phyloP scores from a whole-genome alignment of 441 rosid genomes.

The Capsella rubella region DNA sequence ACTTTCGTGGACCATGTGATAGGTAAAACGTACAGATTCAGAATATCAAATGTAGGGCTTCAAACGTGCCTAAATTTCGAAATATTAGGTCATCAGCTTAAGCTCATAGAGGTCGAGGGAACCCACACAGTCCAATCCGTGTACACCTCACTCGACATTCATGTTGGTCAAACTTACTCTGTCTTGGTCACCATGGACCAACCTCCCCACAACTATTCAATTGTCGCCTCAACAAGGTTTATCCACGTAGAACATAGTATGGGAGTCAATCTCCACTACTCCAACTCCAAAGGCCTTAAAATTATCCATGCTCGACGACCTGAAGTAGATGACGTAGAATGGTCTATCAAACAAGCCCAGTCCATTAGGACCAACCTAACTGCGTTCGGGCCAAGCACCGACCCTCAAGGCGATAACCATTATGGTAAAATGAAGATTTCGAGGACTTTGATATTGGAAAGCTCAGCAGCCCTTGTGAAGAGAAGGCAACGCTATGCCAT shows the following conservation, averaged over 20 bases:
- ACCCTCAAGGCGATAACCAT: constrained; percentile 71
- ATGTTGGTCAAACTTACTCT: constrained; percentile 70
- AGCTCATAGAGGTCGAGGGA: constrained; percentile 69
- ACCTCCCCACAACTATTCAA: constrained; percentile 52
- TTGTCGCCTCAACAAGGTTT: constrained; percentile 59
- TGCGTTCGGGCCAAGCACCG: constrained; percentile 67
- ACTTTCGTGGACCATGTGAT: not conserved
- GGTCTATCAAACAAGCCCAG: constrained; percentile 63
- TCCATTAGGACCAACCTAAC: constrained; percentile 66
- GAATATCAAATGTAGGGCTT: constrained; percentile 74
- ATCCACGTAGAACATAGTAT: constrained; percentile 39
- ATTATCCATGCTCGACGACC: constrained; percentile 52
- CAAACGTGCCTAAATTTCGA: constrained; percentile 57
- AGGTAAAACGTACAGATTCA: constrained; percentile 69
- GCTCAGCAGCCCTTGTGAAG: constrained; percentile 49
- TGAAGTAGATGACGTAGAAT: constrained; percentile 41
- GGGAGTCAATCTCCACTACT: constrained; percentile 51
- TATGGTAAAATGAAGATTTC: constrained; percentile 57
- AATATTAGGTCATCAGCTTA: constrained; percentile 58
- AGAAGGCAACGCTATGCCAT: constrained; percentile 62
- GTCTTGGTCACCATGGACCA: constrained; percentile 70
- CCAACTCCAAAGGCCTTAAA: constrained; percentile 50
- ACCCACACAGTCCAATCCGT: constrained; percentile 61
- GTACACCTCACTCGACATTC: constrained; percentile 57
- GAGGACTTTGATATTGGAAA: constrained; percentile 54